Percentiles rank a stretch among this genome's conserved stretches.
Evolutionary conservation across 2,329 filamentous ascomycete species (phyloP).

Genomic region (Neofusicoccum parvum): DNA sequence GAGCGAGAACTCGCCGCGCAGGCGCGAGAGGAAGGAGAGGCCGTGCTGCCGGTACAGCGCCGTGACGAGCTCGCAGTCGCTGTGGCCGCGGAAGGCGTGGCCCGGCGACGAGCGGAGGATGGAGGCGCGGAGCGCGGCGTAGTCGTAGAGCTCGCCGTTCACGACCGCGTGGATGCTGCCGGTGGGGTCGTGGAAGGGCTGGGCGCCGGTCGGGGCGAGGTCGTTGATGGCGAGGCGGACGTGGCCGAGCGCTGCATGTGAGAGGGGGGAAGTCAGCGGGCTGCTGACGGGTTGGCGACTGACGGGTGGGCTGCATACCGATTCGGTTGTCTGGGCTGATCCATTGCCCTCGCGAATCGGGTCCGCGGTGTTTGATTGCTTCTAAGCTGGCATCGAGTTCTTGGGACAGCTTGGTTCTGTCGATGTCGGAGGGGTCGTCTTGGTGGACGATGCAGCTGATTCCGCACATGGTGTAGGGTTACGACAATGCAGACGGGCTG

Average conservation of each 20-base stretch:
- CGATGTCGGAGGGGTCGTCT: neutral
- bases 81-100: slow-evolving; percentile 50
- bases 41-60: slow-evolving; percentile 55
- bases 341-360: slow-evolving; percentile 51
- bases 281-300: neutral
- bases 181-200: slow-evolving; percentile 30
- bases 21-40: slow-evolving; percentile 46
- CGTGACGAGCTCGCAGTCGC: slow-evolving; percentile 57
- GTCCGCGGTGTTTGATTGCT: slow-evolving; percentile 49
- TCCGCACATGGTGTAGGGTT: neutral
- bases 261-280: neutral
- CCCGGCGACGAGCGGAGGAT: slow-evolving; percentile 33
- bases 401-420: neutral
- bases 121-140: slow-evolving; percentile 47
- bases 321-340: slow-evolving; percentile 47
- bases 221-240: slow-evolving; percentile 33
- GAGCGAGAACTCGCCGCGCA: slow-evolving; percentile 59
- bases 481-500: too few species aligned
- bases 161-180: slow-evolving; percentile 56
- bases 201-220: slow-evolving; percentile 28
- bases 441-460: slow-evolving; percentile 17
- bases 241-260: slow-evolving; percentile 29
- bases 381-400: slow-evolving; percentile 38
- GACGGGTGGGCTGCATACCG: slow-evolving; percentile 33
- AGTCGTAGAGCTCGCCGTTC: slow-evolving; percentile 63